A percentile compares a stretch with the other conserved stretches of the same genome.
phyloP scores from a whole-genome alignment of 2,329 filamentous ascomycete genomes.

The Colletotrichum gloeosporioides region DNA sequence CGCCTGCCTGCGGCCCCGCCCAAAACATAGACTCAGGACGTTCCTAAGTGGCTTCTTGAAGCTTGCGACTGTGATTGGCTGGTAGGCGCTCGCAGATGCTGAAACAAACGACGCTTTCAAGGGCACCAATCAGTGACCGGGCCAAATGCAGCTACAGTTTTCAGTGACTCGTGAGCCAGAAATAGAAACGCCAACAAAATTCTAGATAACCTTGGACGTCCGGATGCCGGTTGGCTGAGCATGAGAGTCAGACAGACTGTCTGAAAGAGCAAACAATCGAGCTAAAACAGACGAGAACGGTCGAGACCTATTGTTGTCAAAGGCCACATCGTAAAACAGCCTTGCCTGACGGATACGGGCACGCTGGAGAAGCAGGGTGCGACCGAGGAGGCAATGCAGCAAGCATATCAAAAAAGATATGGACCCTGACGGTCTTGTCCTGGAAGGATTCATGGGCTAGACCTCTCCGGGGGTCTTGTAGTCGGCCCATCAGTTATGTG shows the following conservation, averaged over 20 bases:
- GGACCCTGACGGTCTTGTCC: background rate
- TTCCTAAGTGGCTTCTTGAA: background rate
- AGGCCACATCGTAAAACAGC: background rate
- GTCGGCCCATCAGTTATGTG: background rate
- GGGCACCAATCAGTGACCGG: conserved; percentile 15
- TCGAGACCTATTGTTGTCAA: background rate
- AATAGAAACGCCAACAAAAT: conserved; percentile 16
- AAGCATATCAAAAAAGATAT: background rate
- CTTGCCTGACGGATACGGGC: background rate
- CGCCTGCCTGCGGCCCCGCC: background rate
- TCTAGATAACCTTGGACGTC: background rate
- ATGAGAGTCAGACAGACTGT: background rate
- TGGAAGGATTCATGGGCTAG: conserved; percentile 1
- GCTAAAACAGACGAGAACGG: background rate
- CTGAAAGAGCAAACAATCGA: background rate
- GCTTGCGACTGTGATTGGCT: conserved; percentile 29
- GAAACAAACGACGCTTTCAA: conserved; percentile 35
- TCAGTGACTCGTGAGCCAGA: background rate
- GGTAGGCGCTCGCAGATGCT: conserved; percentile 36
- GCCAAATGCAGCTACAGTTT: conserved; percentile 1
- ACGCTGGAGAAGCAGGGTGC: background rate
- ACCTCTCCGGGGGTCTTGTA: background rate
- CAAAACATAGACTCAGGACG: background rate
- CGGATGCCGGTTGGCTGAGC: background rate
- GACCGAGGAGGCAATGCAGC: background rate